Conservation (phyloP, 768 basidiomycete species). For the Sporobolomyces roseus region DNA sequence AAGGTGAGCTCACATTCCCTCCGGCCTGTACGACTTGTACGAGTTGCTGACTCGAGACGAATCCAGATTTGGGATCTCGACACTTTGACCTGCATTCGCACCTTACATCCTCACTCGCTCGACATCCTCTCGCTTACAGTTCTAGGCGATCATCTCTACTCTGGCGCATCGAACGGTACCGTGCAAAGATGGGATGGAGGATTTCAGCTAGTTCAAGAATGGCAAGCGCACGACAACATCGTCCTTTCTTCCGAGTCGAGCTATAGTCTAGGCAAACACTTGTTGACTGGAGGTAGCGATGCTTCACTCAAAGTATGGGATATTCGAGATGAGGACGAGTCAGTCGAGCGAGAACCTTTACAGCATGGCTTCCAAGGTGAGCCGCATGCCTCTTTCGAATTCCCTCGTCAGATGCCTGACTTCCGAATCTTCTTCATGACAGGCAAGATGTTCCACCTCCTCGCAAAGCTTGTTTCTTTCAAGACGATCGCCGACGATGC, state of each 20-base stretch:
- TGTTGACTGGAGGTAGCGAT: slow-evolving; percentile 78
- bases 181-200: slow-evolving; percentile 77
- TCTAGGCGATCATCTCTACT: slow-evolving; percentile 58
- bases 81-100: slow-evolving; percentile 78
- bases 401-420: not conserved
- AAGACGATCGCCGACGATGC: slow-evolving; percentile 69
- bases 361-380: slow-evolving; percentile 34
- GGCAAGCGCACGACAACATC: slow-evolving; percentile 75
- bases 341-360: not conserved
- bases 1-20: slow-evolving; percentile 54
- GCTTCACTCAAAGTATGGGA: slow-evolving; percentile 68
- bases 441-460: slow-evolving; percentile 42
- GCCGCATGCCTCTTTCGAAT: not conserved
- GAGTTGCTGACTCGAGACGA: not conserved
- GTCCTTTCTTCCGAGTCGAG: slow-evolving; percentile 53
- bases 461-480: slow-evolving; percentile 68
- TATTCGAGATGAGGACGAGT: not conserved
- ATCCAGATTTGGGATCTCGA: slow-evolving; percentile 65
- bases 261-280: not conserved
- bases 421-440: too few species aligned
- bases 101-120: slow-evolving; percentile 61
- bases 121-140: slow-evolving; percentile 79
- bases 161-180: slow-evolving; percentile 58
- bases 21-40: not conserved
- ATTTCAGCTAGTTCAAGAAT: slow-evolving; percentile 79